Evolutionary conservation across 768 basidiomycete species (phyloP).

Genomic region (Tylopilus subfusipes): DNA sequence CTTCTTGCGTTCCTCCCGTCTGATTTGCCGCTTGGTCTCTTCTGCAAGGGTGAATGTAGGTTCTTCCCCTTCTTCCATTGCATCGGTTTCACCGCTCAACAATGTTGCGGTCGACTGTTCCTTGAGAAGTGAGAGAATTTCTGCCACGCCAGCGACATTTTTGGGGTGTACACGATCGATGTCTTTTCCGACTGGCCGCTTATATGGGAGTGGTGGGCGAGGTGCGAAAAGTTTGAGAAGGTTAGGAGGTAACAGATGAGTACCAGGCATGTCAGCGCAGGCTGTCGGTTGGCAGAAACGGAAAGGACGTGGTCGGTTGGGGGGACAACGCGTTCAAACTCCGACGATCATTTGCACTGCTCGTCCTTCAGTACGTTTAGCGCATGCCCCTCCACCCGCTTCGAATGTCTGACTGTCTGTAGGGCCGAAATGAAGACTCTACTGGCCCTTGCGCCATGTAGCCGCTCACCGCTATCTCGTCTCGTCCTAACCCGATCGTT

Average conservation of each 20-base stretch:
- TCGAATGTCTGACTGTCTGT: not conserved
- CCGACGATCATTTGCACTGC: constrained; percentile 14
- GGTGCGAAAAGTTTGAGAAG: constrained; percentile 96
- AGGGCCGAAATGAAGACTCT: constrained; percentile 21
- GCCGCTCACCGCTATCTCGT: constrained; percentile 11
- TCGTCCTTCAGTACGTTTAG: constrained; percentile 5
- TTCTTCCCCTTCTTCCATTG: constrained; percentile 84
- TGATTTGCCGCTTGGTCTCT: constrained; percentile 75
- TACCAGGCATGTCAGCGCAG: constrained; percentile 49
- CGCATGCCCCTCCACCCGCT: not conserved
- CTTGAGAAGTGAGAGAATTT: constrained; percentile 65
- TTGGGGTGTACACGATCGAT: constrained; percentile 70
- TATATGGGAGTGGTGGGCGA: constrained; percentile 83
- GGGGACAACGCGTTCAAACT: constrained; percentile 28
- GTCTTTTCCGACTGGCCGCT: constrained; percentile 81
- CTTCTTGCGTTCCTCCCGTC: constrained; percentile 75
- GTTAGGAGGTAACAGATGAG: constrained; percentile 91
- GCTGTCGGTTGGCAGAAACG: not conserved
- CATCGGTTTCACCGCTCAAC: constrained; percentile 56
- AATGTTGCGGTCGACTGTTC: constrained; percentile 73
- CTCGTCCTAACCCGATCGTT: constrained; percentile 5
- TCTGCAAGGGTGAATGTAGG: constrained; percentile 78
- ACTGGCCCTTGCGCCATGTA: constrained; percentile 8
- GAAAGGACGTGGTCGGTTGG: constrained; percentile 5
- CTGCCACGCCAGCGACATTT: constrained; percentile 72